Conservation (phyloP, 169 alveolate genomes). For the Plasmodium relictum region DNA sequence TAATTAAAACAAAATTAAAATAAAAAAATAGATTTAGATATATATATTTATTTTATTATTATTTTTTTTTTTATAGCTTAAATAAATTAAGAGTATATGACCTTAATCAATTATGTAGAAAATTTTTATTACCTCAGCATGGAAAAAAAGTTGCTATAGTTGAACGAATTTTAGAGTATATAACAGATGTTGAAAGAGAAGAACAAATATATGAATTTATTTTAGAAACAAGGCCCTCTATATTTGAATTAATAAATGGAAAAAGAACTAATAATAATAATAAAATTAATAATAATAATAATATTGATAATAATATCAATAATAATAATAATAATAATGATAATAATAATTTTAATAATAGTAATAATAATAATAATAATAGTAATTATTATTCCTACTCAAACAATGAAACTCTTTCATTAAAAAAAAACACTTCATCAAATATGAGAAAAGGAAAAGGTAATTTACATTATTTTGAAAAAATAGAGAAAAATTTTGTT, state of each 20-base stretch:
- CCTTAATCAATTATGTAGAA: conserved; percentile 72
- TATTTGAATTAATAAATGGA: conserved; percentile 45
- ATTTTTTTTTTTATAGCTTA: conserved; percentile 29
- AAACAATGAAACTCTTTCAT: conserved; percentile 17
- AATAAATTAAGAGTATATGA: conserved; percentile 72
- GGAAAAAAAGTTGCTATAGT: conserved; percentile 65
- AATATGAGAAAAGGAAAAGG: conserved; percentile 50
- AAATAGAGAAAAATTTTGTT: neutral
- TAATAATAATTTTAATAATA: conserved; percentile 12
- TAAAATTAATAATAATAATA: conserved; percentile 18
- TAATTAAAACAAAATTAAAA: neutral
- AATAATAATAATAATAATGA: neutral
- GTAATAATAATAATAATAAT: conserved; percentile 14
- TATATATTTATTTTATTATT: neutral
- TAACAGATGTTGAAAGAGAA: conserved; percentile 69
- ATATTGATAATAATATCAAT: neutral
- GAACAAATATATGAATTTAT: conserved; percentile 69
- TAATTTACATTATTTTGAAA: neutral
- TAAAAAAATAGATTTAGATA: neutral
- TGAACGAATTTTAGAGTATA: conserved; percentile 73
- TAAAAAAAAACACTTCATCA: conserved; percentile 20
- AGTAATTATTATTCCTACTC: conserved; percentile 3
- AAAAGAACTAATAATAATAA: conserved; percentile 13
- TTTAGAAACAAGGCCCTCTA: conserved; percentile 56
- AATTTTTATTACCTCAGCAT: conserved; percentile 65